These are phyloP conservation scores for Xerocomellus chrysenteron DNA, from an alignment of 768 basidiomycete genomes.

Conservation along the genomic window DNA sequence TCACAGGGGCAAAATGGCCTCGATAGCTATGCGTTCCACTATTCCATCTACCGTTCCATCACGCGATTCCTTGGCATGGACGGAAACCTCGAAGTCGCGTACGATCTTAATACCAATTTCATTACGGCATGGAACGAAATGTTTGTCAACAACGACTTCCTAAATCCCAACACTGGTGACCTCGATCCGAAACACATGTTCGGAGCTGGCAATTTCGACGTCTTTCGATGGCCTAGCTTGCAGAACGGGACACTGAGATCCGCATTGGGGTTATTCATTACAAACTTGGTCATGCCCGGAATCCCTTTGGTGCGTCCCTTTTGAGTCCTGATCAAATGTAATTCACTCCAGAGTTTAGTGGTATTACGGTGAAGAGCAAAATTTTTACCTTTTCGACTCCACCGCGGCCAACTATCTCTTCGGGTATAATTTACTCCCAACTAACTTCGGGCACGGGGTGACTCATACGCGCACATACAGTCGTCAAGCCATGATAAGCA, in stretches of 20 bases:
- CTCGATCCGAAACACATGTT: constrained; percentile 88
- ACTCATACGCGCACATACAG: constrained; percentile 38
- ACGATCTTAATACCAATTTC: constrained; percentile 80
- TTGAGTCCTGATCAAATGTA: not conserved
- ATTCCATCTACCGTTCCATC: constrained; percentile 86
- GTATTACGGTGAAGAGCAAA: constrained; percentile 93
- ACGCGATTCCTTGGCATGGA: constrained; percentile 94
- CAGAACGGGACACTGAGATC: constrained; percentile 80
- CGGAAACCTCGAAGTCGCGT: constrained; percentile 89
- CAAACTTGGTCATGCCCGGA: constrained; percentile 82
- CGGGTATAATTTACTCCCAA: constrained; percentile 47
- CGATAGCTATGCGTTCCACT: constrained; percentile 88
- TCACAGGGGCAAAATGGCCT: constrained; percentile 57
- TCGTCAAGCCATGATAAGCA: constrained; percentile 88
- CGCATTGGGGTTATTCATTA: constrained; percentile 75
- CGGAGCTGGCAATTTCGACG: constrained; percentile 92
- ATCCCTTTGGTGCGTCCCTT: constrained; percentile 60
- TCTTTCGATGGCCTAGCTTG: constrained; percentile 90
- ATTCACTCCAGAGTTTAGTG: constrained; percentile 39
- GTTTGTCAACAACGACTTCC: constrained; percentile 83
- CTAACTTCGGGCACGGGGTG: not conserved
- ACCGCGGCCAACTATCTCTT: constrained; percentile 91
- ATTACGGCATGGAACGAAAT: constrained; percentile 91
- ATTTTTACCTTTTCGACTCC: constrained; percentile 84
- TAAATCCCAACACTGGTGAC: constrained; percentile 63